Conservation (phyloP, 1,139 yeast genomes). For the Meyerozyma elateridarum region DNA sequence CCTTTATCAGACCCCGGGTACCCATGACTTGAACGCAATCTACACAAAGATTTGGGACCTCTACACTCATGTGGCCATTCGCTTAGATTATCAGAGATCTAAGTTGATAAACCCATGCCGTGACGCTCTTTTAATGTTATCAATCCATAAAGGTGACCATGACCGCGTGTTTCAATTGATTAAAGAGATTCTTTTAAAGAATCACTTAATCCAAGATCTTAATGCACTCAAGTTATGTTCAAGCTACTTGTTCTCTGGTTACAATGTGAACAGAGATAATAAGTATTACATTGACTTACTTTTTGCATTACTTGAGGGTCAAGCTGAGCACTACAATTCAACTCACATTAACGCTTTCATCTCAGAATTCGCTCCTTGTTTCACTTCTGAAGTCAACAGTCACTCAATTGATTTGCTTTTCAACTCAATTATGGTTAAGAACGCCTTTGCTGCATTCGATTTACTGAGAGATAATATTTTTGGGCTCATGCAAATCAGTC, state of each 20-base stretch:
- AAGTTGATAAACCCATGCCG: constrained; percentile 19
- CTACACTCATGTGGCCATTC: constrained; percentile 32
- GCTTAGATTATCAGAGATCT: constrained; percentile 31
- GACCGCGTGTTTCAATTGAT: constrained; percentile 33
- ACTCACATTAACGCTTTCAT: constrained; percentile 26
- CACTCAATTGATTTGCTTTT: constrained; percentile 19
- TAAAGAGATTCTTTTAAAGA: constrained; percentile 33
- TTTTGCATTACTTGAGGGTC: constrained; percentile 33
- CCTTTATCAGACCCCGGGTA: constrained; percentile 18
- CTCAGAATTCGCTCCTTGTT: constrained; percentile 25
- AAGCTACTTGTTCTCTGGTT: constrained; percentile 30
- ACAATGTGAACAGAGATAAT: constrained; percentile 19
- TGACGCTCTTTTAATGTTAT: constrained; percentile 27
- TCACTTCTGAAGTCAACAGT: constrained; percentile 15
- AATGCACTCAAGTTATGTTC: constrained; percentile 27
- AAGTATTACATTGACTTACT: constrained; percentile 31
- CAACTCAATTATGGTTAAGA: constrained; percentile 27
- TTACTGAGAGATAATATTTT: constrained; percentile 31
- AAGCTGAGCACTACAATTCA: constrained; percentile 24
- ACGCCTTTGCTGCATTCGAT: constrained; percentile 25
- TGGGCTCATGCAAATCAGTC: constrained; percentile 28
- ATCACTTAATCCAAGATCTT: constrained; percentile 30
- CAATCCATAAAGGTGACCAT: constrained; percentile 34
- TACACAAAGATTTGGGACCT: constrained; percentile 28
- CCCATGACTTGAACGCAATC: constrained; percentile 9